Percentiles rank a stretch among this genome's conserved stretches.
These are phyloP conservation scores for Aspergillus uvarum DNA, from an alignment of 2,329 filamentous ascomycete genomes.

Conservation along the genomic window DNA sequence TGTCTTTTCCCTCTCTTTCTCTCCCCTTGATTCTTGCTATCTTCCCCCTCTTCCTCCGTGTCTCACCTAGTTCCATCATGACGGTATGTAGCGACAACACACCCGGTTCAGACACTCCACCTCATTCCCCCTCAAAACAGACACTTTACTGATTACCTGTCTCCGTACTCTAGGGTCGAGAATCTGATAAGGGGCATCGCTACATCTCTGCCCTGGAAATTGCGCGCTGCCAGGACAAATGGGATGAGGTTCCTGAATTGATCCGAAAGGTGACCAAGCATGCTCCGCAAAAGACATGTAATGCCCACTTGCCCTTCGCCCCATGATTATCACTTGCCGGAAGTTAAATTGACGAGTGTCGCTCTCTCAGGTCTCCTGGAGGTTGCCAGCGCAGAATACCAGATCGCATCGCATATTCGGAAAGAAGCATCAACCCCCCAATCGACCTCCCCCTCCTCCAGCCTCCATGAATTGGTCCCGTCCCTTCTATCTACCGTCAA, in stretches of 20 bases:
- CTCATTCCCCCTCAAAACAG: conserved; percentile 3
- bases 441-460: conserved; percentile 44
- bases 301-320: conserved; percentile 18
- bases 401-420: conserved; percentile 58
- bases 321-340: conserved; percentile 15
- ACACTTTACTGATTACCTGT: conserved; percentile 7
- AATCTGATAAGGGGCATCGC: conserved; percentile 72
- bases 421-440: conserved; percentile 31
- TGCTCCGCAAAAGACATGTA: conserved; percentile 82
- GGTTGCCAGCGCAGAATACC: conserved; percentile 68
- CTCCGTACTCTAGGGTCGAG: conserved; percentile 41
- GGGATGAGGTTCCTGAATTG: conserved; percentile 82
- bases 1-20: conserved; percentile 16
- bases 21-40: conserved; percentile 15
- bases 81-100: conserved; percentile 18
- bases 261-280: conserved; percentile 94
- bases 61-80: conserved; percentile 22
- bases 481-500: conserved; percentile 55
- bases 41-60: conserved; percentile 9
- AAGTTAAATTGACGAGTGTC: conserved; percentile 14
- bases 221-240: conserved; percentile 83
- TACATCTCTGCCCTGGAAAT: conserved; percentile 82
- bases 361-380: conserved; percentile 62
- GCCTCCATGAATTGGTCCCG: conserved; percentile 43
- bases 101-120: not conserved